Evolutionary conservation across 257 asterid genomes (phyloP).

Genomic region (Plectranthus barbatus): DNA sequence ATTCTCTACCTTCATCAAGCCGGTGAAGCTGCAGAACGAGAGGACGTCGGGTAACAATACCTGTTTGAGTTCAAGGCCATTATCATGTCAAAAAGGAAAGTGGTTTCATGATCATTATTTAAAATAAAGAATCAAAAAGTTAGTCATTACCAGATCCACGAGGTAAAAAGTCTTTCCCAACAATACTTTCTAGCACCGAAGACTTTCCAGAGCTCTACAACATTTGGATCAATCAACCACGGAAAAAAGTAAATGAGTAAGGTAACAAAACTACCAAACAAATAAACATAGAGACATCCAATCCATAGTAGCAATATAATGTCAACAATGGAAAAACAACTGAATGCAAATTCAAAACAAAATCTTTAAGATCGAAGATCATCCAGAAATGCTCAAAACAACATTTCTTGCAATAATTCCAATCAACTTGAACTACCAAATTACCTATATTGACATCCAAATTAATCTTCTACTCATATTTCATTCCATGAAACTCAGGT

Average conservation of each 20-base stretch:
- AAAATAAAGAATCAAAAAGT: not conserved
- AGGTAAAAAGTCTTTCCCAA: slow-evolving; percentile 94
- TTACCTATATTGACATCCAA: not conserved
- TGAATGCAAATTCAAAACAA: not conserved
- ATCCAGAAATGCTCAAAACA: not conserved
- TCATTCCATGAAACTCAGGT: not conserved
- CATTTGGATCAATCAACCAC: not conserved
- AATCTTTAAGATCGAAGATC: not conserved
- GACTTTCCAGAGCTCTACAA: slow-evolving; percentile 95
- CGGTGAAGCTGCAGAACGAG: slow-evolving; percentile 95
- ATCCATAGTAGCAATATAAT: not conserved
- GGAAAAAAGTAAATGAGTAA: slow-evolving; percentile 1
- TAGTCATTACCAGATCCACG: slow-evolving; percentile 87
- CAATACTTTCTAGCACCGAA: slow-evolving; percentile 94
- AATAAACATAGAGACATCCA: not conserved
- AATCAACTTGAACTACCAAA: not conserved
- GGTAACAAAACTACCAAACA: not conserved
- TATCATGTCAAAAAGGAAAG: not conserved
- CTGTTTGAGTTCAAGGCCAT: slow-evolving; percentile 26
- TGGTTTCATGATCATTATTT: not conserved
- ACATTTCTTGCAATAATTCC: not conserved
- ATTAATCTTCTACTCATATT: not conserved
- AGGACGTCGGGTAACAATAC: slow-evolving; percentile 96
- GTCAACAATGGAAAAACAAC: not conserved
- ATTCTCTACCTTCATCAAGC: slow-evolving; percentile 80